Evolutionary conservation across 106 monocot species (phyloP).

Genomic region (Allium fistulosum): DNA sequence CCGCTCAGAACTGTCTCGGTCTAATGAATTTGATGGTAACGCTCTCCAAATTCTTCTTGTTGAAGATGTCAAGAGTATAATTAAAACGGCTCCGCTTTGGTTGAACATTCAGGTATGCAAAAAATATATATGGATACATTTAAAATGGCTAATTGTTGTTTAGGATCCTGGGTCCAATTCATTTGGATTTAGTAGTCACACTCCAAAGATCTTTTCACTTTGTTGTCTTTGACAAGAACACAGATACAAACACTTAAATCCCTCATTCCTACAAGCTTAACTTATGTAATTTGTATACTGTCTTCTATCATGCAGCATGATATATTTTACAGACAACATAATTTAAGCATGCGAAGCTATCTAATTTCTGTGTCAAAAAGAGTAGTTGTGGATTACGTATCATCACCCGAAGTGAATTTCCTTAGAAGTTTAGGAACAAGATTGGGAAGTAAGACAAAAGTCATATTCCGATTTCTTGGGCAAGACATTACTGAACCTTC

Average conservation of each 20-base stretch:
- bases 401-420: constrained; percentile 71
- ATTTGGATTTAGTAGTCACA: not conserved
- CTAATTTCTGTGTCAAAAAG: constrained; percentile 26
- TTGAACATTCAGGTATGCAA: constrained; percentile 70
- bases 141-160: not conserved
- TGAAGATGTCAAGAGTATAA: constrained; percentile 1
- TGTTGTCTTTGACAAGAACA: not conserved
- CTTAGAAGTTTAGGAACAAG: constrained; percentile 29
- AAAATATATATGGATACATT: not conserved
- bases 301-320: constrained; percentile 50
- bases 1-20: no score
- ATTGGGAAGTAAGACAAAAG: constrained; percentile 47
- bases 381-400: constrained; percentile 48
- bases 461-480: constrained; percentile 63
- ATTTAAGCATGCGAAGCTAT: constrained; percentile 77
- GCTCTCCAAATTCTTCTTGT: not conserved
- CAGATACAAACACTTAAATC: not conserved
- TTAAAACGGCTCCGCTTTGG: constrained; percentile 44
- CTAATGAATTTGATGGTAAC: no score
- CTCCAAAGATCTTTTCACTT: not conserved
- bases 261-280: not conserved
- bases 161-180: not conserved
- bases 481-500: constrained; percentile 37
- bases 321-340: constrained; percentile 66
- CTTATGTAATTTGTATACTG: not conserved